Conservation (phyloP, 768 basidiomycete species). For the Mycena floridula region DNA sequence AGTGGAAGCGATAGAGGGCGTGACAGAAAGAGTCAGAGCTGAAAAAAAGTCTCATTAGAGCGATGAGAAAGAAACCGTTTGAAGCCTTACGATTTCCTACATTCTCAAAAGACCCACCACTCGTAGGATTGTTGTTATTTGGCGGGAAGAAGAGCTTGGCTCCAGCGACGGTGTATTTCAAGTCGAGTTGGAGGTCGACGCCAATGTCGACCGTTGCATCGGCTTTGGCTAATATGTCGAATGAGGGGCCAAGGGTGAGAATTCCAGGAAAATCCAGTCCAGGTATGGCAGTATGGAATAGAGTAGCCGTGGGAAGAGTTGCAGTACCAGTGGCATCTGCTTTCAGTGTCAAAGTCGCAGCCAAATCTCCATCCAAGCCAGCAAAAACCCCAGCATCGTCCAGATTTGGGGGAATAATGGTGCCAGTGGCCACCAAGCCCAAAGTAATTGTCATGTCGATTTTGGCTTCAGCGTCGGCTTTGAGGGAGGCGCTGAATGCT, state of each 20-base stretch:
- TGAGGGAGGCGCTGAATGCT: constrained; percentile 17
- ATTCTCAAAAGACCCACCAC: too few relatives aligned
- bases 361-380: too few relatives aligned
- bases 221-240: constrained; percentile 26
- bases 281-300: constrained; percentile 36
- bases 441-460: constrained; percentile 28
- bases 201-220: constrained; percentile 24
- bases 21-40: constrained; percentile 27
- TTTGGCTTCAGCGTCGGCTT: constrained; percentile 22
- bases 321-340: too few relatives aligned
- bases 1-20: constrained; percentile 20
- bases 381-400: constrained; percentile 26
- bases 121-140: constrained; percentile 7
- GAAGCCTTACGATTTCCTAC: too few relatives aligned
- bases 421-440: constrained; percentile 36
- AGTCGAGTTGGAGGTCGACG: constrained; percentile 23
- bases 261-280: constrained; percentile 45
- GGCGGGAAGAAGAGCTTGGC: constrained; percentile 34
- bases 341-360: too few relatives aligned
- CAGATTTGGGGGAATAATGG: constrained; percentile 37
- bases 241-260: constrained; percentile 32
- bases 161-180: constrained; percentile 24
- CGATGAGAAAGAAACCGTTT: too few relatives aligned
- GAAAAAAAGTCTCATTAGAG: too few relatives aligned
- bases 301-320: too few relatives aligned